Base-by-base conservation (phyloP, 2,329 filamentous ascomycete genomes). In the Fusarium sp. region DNA sequence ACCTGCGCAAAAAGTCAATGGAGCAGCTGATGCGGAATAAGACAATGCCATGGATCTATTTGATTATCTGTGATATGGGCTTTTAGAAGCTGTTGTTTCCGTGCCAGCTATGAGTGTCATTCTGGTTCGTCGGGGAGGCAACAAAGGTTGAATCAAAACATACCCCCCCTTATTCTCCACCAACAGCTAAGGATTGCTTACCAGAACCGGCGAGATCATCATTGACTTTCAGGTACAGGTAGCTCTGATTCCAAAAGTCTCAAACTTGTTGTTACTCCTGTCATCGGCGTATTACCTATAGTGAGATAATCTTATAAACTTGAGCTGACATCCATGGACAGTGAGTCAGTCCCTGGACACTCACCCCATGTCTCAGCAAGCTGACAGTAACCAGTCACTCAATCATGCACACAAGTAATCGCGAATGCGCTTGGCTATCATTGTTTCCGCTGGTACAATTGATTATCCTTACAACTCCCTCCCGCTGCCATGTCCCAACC, bases 391-490 rank as follows among this genome's bases (percentile, higher is more conserved):
- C 13, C 18, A n/a, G 37, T 24, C 38, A 50, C 40, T 34, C 13
- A 22, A 58, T 8, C 22, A 35, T 37, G 34, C 47, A 47, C 14
- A 9, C 14, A 37, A 11, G 62, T n/a, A 34, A 64, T 34, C 35
- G 8, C 58, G 57, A 29, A 64, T 72, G 62, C 62, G 65, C 65
- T 60, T 70, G 67, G 57, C 62, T 56, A 63, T 68, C 40, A 67
- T 63, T 67, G 56, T 72, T 56, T 63, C 72, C 63, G 70, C 76
- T 80, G 77, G 77, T 81, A 80, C 78, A 79, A 76, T 80, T 74
- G 76, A 73, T 74, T 80, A 81, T 81, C 79, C 79, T 75, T 82
- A 78, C 78, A 82, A 79, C 78, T 78, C 78, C 68, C 70, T 64
- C 72, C 74, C 77, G 71, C 73, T 79, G 65, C 74, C 65, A 69